Conservation (phyloP, 176 grass and related monocot genomes). For the Cocos nucifera region DNA sequence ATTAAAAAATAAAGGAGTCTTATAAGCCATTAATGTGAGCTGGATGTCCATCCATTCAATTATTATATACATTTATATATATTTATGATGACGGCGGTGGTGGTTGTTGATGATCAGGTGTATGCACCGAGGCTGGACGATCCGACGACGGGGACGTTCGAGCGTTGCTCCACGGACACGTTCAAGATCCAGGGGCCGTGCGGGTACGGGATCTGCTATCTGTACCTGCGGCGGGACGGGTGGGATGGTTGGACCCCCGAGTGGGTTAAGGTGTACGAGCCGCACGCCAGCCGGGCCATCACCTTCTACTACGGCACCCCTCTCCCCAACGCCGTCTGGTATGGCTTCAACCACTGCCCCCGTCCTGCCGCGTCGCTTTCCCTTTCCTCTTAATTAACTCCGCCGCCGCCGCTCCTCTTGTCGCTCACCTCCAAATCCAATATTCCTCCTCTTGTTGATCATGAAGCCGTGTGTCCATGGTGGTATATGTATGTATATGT, state of each 20-base stretch:
- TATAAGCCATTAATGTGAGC: too few species aligned
- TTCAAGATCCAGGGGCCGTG: slow-evolving; percentile 47
- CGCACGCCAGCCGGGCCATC: slow-evolving; percentile 18
- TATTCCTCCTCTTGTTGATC: not conserved
- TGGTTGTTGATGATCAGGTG: slow-evolving; percentile 23
- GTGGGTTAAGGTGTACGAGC: slow-evolving; percentile 65
- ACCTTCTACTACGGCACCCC: slow-evolving; percentile 64
- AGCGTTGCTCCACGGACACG: slow-evolving; percentile 67
- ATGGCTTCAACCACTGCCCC: slow-evolving; percentile 57
- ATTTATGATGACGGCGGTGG: too few species aligned
- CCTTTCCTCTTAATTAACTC: too few species aligned
- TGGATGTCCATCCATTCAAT: too few species aligned
- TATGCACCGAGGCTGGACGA: slow-evolving; percentile 45
- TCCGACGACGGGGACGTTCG: slow-evolving; percentile 39
- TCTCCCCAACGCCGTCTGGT: slow-evolving; percentile 57
- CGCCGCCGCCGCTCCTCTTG: too few species aligned
- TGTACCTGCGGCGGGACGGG: slow-evolving; percentile 63
- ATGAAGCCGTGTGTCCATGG: too few species aligned
- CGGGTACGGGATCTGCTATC: slow-evolving; percentile 36
- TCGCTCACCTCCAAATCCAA: too few species aligned
- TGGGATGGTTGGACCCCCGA: slow-evolving; percentile 52
- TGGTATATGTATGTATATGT: too few species aligned
- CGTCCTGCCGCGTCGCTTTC: not conserved
- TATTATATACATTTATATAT: too few species aligned
- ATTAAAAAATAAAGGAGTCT: too few species aligned